Conservation (phyloP, 2,329 filamentous ascomycete species). For the Dothidotthia symphoricarpi region DNA sequence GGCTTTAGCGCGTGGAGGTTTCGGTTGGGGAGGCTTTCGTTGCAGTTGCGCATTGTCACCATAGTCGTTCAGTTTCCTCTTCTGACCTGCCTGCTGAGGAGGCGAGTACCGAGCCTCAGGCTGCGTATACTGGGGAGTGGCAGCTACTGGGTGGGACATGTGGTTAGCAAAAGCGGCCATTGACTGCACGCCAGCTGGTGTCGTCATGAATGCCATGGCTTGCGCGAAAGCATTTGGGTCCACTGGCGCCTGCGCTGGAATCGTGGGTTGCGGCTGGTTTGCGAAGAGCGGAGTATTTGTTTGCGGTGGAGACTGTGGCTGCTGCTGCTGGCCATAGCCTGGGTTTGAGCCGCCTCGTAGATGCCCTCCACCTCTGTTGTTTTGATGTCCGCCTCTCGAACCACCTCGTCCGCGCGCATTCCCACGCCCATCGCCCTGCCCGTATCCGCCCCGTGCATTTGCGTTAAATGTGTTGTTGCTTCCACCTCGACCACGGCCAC, state of each 20-base stretch:
- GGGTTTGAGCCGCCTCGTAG: conserved; percentile 14
- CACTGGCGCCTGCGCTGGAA: conserved; percentile 13
- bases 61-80: conserved; percentile 29
- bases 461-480: conserved; percentile 14
- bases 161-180: conserved; percentile 29
- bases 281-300: conserved; percentile 16
- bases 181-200: conserved; percentile 29
- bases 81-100: conserved; percentile 25
- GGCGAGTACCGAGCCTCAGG: conserved; percentile 13
- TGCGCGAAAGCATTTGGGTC: conserved; percentile 28
- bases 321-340: conserved; percentile 9
- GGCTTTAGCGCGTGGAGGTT: conserved; percentile 36
- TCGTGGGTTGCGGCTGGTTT: conserved; percentile 7
- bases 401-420: conserved; percentile 17
- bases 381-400: conserved; percentile 21
- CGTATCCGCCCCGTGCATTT: conserved; percentile 16
- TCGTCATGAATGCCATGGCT: conserved; percentile 32
- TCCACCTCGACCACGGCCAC: conserved; percentile 19
- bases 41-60: conserved; percentile 8
- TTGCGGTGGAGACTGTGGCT: not conserved
- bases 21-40: conserved; percentile 17
- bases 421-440: conserved; percentile 15
- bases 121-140: conserved; percentile 2
- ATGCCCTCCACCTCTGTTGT: conserved; percentile 14
- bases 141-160: conserved; percentile 11